Base-by-base conservation (phyloP, 148 eudicot genomes). In the Camellia sinensis region DNA sequence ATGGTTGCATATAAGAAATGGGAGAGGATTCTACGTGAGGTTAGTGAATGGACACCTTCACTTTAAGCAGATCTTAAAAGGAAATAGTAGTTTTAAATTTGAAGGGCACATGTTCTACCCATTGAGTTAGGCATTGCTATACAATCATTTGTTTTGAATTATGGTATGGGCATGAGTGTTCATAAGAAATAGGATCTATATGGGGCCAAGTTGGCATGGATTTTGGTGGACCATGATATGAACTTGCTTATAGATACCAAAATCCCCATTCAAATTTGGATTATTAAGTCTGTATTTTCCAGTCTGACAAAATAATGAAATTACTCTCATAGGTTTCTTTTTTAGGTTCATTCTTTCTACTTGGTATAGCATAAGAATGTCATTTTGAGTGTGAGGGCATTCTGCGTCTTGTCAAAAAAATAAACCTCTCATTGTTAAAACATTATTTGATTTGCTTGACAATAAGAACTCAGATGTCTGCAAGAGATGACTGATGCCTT, bases 1-100 rank as follows among this genome's bases (percentile, higher is more conserved):
- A 83, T 91, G 93, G 85, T 93, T 86, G 93, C 99, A 75, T 95
- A 91, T 79, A 78, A 82, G 45, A 95, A 95, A 78, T 95, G 99
- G 99, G 97, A 92, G 76, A 95, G 86, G 80, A 85, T 93, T 80
- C 82, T 90, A 19, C 84, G 81, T 62, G 90, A 87, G 91, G 98
- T 92, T 83, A 81, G 84, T 80, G 43, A 50, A 68, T 69, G 15
- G 14, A 5, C 41, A 14, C 19, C 53, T 50, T 14, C 44, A 57
- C 19, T 21, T 21, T 5, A 22, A 46, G 18, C 13, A 29, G 67
- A 29, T 77, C 15, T 13, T 22, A 44, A 75, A 74, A 12, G 37
- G 6, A 69, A 67, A 15, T 57, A 29, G 41, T 66, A 69, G 78
- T 57, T 67, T 15, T 18, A 37, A 3, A 45, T 45, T 44, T 69